These are phyloP conservation scores for Brassica juncea DNA, from an alignment of 345 rosid genomes.

Conservation along the genomic window DNA sequence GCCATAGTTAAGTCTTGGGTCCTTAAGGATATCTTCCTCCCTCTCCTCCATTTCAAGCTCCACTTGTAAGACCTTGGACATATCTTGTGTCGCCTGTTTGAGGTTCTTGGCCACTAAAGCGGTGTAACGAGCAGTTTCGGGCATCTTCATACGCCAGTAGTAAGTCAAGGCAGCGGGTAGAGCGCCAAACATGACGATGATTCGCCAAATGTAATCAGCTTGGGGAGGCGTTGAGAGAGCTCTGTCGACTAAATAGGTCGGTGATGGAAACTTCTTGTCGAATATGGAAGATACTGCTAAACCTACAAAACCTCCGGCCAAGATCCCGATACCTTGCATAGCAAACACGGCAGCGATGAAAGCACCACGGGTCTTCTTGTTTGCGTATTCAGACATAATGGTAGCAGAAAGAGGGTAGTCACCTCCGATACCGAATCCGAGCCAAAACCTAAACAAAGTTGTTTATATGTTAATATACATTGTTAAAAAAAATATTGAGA, in stretches of 20 bases:
- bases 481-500: background rate
- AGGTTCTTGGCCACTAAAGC: slow-evolving; percentile 75
- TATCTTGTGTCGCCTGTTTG: slow-evolving; percentile 62
- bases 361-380: slow-evolving; percentile 82
- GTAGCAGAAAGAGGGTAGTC: slow-evolving; percentile 87
- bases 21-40: slow-evolving; percentile 29
- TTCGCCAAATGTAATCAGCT: slow-evolving; percentile 69
- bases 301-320: slow-evolving; percentile 65
- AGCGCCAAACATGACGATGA: slow-evolving; percentile 76
- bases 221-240: slow-evolving; percentile 54
- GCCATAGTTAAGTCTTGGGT: slow-evolving; percentile 44
- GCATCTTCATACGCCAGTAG: slow-evolving; percentile 86
- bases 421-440: slow-evolving; percentile 82
- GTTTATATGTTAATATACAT: slow-evolving; percentile 32
- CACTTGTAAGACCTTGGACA: slow-evolving; percentile 70
- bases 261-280: slow-evolving; percentile 47
- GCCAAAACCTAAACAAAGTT: slow-evolving; percentile 52
- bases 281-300: slow-evolving; percentile 42
- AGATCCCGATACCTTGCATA: slow-evolving; percentile 83
- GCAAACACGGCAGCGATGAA: slow-evolving; percentile 82
- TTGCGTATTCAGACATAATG: slow-evolving; percentile 82
- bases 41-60: slow-evolving; percentile 54
- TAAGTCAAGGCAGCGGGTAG: slow-evolving; percentile 60
- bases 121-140: slow-evolving; percentile 81
- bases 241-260: slow-evolving; percentile 39